A percentile compares a stretch with the other conserved stretches of the same genome.
These are phyloP conservation scores for Odonthalia washingtoniensis DNA, from an alignment of 31 red algal genomes.

Conservation along the genomic window DNA sequence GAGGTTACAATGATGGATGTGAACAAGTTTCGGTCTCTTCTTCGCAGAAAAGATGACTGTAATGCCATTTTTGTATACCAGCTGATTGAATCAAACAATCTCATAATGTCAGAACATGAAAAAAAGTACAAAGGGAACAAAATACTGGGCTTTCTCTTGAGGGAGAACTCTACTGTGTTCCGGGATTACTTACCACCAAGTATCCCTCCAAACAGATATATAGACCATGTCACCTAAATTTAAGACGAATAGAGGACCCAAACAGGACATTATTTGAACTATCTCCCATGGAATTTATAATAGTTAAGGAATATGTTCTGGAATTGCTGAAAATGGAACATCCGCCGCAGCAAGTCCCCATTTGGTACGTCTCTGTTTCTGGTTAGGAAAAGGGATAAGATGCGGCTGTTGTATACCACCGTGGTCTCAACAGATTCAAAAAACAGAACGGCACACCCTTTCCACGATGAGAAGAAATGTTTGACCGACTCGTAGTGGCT, in stretches of 20 bases:
- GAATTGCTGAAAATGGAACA: neutral
- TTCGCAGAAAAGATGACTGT: too few relatives aligned
- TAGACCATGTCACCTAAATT: neutral
- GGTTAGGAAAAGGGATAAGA: neutral
- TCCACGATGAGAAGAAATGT: conserved; percentile 38
- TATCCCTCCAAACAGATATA: neutral
- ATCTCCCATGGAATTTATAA: neutral
- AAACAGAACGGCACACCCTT: conserved; percentile 25
- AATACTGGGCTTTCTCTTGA: too few relatives aligned
- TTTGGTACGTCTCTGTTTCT: neutral
- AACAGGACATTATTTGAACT: neutral
- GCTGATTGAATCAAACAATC: too few relatives aligned
- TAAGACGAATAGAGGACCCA: neutral
- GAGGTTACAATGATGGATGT: too few relatives aligned
- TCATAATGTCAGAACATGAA: too few relatives aligned
- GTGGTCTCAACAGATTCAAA: conserved; percentile 17
- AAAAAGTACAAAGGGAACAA: too few relatives aligned
- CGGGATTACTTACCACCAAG: neutral
- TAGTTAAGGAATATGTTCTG: neutral
- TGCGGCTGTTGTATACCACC: conserved; percentile 26
- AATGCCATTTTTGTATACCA: too few relatives aligned
- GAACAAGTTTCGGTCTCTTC: too few relatives aligned
- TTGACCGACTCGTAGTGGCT: conserved; percentile 1
- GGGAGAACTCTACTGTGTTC: too few relatives aligned
- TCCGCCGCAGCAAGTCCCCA: neutral